Evolutionary conservation across 306 rosid genomes (phyloP).

Genomic region (Fagus sylvatica): DNA sequence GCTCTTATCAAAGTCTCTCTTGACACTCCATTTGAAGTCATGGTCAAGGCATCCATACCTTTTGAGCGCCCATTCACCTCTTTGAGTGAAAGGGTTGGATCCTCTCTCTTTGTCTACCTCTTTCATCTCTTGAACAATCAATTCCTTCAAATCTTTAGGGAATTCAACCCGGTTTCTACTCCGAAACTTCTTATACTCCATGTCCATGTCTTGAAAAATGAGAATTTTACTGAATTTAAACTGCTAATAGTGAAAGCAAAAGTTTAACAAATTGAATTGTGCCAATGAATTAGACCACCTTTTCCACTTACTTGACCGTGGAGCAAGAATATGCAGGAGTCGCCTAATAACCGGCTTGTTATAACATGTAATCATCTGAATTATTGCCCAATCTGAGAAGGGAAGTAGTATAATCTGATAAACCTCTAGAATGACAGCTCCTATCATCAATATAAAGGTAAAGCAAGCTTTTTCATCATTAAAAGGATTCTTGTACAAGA

Average conservation of each 20-base stretch:
- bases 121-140: conserved; percentile 47
- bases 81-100: conserved; percentile 38
- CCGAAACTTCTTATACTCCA: conserved; percentile 28
- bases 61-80: conserved; percentile 53
- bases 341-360: conserved; percentile 31
- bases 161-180: conserved; percentile 24
- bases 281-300: conserved; percentile 63
- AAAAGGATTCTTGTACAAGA: conserved; percentile 20
- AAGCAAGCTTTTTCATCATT: too few species aligned
- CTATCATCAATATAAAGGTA: conserved; percentile 23
- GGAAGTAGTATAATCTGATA: conserved; percentile 56
- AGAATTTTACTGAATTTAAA: conserved; percentile 35
- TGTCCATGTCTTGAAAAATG: conserved; percentile 23
- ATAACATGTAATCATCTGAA: conserved; percentile 44
- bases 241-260: conserved; percentile 45
- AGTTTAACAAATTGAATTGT: conserved; percentile 55
- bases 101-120: conserved; percentile 39
- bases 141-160: conserved; percentile 33
- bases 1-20: conserved; percentile 59
- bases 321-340: conserved; percentile 37
- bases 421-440: conserved; percentile 50
- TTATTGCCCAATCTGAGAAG: conserved; percentile 60
- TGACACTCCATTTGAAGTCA: conserved; percentile 37
- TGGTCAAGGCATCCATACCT: conserved; percentile 34
- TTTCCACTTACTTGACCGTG: conserved; percentile 39